Conservation (phyloP, 805 yeast species). For the Candida arabinofermentans region DNA sequence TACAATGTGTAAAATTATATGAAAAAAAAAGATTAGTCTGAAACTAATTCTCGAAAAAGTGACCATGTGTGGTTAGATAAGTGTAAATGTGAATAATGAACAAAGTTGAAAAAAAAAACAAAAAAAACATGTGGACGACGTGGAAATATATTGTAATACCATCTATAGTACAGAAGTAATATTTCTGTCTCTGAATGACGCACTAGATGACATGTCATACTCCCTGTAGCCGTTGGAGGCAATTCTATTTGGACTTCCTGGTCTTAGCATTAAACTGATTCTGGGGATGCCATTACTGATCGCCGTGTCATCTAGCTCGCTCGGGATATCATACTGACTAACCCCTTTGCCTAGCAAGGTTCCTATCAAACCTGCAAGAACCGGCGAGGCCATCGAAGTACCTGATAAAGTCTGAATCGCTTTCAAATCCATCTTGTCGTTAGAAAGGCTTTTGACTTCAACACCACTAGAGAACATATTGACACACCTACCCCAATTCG, state of each 20-base stretch:
- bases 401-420: conserved; percentile 50
- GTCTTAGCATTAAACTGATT: conserved; percentile 40
- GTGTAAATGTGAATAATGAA: too few relatives aligned
- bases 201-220: conserved; percentile 17
- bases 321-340: conserved; percentile 37
- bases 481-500: conserved; percentile 95
- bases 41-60: too few relatives aligned
- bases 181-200: not conserved
- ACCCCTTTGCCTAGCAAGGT: conserved; percentile 51
- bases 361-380: conserved; percentile 64
- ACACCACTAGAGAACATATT: conserved; percentile 84
- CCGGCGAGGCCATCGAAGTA: conserved; percentile 80
- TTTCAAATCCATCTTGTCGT: conserved; percentile 18
- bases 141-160: too few relatives aligned
- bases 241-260: conserved; percentile 59
- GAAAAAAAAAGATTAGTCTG: too few relatives aligned
- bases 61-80: too few relatives aligned
- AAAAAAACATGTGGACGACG: too few relatives aligned
- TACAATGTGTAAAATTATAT: too few relatives aligned
- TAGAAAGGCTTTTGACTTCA: conserved; percentile 53
- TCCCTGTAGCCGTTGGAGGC: conserved; percentile 31
- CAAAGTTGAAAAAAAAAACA: too few relatives aligned
- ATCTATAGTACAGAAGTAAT: conserved; percentile 11
- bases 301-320: conserved; percentile 40
- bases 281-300: conserved; percentile 45